A percentile compares a stretch with the other conserved stretches of the same genome.
These are phyloP conservation scores for Geranomyces variabilis DNA, from an alignment of 192 early-diverging fungal genomes.

Conservation along the genomic window DNA sequence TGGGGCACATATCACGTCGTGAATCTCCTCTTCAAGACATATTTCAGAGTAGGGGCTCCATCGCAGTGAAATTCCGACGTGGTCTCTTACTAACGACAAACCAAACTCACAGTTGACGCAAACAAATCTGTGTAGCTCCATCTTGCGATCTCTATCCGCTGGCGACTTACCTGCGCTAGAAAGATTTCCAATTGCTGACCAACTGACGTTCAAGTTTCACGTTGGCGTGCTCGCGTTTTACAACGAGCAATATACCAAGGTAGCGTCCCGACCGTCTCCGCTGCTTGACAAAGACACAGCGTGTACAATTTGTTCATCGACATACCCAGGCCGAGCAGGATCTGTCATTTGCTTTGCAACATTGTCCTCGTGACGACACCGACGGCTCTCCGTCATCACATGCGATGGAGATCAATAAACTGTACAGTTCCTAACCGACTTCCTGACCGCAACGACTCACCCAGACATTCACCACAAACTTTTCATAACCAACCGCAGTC, in stretches of 20 bases:
- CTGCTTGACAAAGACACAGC: background rate
- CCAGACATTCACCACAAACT: background rate
- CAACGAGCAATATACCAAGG: slow-evolving; percentile 71
- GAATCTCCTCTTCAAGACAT: slow-evolving; percentile 84
- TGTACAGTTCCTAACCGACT: slow-evolving; percentile 23
- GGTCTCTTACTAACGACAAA: background rate
- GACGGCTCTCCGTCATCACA: background rate
- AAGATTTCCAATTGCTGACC: slow-evolving; percentile 82
- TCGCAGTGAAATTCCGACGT: background rate
- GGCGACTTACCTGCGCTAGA: slow-evolving; percentile 76
- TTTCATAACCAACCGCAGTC: slow-evolving; percentile 13
- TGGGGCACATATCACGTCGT: slow-evolving; percentile 93
- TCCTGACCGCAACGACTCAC: background rate
- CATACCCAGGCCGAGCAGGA: slow-evolving; percentile 55
- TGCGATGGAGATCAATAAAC: slow-evolving; percentile 23
- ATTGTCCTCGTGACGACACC: slow-evolving; percentile 33
- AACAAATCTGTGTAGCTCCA: slow-evolving; percentile 82
- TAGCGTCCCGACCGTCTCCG: slow-evolving; percentile 27
- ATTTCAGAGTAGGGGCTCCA: slow-evolving; percentile 69
- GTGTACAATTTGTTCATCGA: background rate
- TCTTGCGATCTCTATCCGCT: slow-evolving; percentile 71
- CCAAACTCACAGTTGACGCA: slow-evolving; percentile 59
- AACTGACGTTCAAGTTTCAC: slow-evolving; percentile 86
- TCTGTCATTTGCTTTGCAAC: slow-evolving; percentile 51
- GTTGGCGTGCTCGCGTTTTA: slow-evolving; percentile 84